phyloP scores from a whole-genome alignment of 2,329 filamentous ascomycete genomes.

The Trichoderma harzianum region DNA sequence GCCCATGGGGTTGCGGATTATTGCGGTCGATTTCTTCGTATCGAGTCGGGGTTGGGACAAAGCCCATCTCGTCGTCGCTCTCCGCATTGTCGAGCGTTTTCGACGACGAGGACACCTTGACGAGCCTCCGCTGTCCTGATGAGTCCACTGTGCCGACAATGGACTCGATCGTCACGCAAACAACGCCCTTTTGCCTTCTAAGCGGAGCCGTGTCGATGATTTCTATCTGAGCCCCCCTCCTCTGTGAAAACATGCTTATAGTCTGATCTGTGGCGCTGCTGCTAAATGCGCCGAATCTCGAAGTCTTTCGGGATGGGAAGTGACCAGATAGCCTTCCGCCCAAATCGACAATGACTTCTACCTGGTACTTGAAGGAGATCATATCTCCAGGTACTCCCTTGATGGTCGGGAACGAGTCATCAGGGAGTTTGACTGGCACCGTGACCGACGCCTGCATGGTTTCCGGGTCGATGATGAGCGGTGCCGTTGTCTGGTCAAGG shows the following conservation, averaged over 20 bases:
- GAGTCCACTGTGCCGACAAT: constrained; percentile 84
- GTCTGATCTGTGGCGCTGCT: constrained; percentile 28
- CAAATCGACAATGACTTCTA: constrained; percentile 89
- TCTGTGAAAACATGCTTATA: constrained; percentile 29
- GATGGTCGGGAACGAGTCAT: constrained; percentile 90
- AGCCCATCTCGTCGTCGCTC: constrained; percentile 33
- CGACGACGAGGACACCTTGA: constrained; percentile 26
- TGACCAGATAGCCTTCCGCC: constrained; percentile 81
- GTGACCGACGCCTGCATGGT: constrained; percentile 77
- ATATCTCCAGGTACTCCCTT: constrained; percentile 84
- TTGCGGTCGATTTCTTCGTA: constrained; percentile 13
- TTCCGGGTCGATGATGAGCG: constrained; percentile 79
- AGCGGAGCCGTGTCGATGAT: constrained; percentile 87
- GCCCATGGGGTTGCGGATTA: neutral
- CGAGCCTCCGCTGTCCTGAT: constrained; percentile 35
- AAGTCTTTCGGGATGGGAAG: constrained; percentile 60
- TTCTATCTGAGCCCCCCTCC: constrained; percentile 60
- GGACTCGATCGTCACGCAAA: constrained; percentile 80
- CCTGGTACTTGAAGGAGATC: constrained; percentile 91
- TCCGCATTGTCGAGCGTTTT: constrained; percentile 29
- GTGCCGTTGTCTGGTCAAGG: constrained; percentile 81
- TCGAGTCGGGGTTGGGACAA: constrained; percentile 19
- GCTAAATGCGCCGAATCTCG: constrained; percentile 39
- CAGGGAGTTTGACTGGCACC: constrained; percentile 79
- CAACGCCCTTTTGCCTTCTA: constrained; percentile 85